These are phyloP conservation scores for Fusarium gaditjirri DNA, from an alignment of 2,329 filamentous ascomycete genomes.

Conservation along the genomic window DNA sequence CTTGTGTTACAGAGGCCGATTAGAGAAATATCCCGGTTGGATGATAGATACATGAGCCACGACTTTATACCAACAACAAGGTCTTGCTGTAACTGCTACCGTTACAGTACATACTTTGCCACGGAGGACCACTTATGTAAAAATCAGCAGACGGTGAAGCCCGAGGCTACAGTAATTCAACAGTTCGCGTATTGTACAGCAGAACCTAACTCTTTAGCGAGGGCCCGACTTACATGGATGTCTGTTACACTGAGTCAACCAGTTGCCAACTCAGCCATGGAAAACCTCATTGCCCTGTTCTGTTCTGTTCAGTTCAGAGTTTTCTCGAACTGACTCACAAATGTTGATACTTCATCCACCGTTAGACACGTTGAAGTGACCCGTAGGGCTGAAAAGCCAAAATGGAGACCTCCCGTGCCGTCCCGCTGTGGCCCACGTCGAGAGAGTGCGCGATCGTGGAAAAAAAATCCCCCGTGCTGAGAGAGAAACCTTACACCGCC, in stretches of 20 bases:
- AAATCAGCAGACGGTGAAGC: constrained; percentile 17
- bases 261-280: constrained; percentile 7
- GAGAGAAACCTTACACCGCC: constrained; percentile 31
- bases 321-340: constrained; percentile 11
- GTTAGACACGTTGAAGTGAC: neutral
- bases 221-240: constrained; percentile 19
- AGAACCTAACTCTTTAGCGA: constrained; percentile 2
- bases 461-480: neutral
- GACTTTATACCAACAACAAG: neutral
- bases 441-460: constrained; percentile 4
- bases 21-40: neutral
- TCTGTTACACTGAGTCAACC: neutral
- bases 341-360: neutral
- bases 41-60: neutral
- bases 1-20: neutral
- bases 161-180: constrained; percentile 2
- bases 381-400: constrained; percentile 25
- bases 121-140: constrained; percentile 8
- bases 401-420: constrained; percentile 10
- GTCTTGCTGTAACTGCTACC: neutral
- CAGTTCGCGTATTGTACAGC: neutral
- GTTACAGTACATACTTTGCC: neutral
- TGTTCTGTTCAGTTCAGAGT: neutral
- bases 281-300: neutral
- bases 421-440: constrained; percentile 22